Percentiles rank a stretch among this genome's conserved stretches.
phyloP scores from a whole-genome alignment of 345 rosid genomes.

The Moricandia moricandioides region DNA sequence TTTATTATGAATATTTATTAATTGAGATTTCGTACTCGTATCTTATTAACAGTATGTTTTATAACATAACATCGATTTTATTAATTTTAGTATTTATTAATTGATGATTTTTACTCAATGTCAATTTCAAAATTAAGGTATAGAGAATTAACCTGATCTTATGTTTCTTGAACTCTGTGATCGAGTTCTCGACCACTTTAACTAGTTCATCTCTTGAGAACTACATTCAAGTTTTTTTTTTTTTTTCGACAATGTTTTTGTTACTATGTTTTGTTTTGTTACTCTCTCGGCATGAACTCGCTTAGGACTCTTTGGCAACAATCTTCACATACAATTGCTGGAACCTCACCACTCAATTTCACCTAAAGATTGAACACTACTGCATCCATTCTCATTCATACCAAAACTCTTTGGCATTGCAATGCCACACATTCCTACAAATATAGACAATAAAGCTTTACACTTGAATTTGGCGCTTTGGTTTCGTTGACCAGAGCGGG shows the following conservation, averaged over 20 bases:
- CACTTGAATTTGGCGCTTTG: constrained; percentile 63
- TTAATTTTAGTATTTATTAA: no score
- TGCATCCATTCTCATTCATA: not conserved
- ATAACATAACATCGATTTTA: no score
- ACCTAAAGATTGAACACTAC: constrained; percentile 44
- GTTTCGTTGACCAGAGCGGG: constrained; percentile 66
- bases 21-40: no score
- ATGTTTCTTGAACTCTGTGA: constrained; percentile 70
- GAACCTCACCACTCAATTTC: constrained; percentile 73
- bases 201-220: constrained; percentile 75
- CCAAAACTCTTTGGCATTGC: no score
- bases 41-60: no score
- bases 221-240: constrained; percentile 56
- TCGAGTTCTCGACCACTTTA: constrained; percentile 72
- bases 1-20: no score
- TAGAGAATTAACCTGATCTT: constrained; percentile 70
- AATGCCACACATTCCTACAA: not conserved
- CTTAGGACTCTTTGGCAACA: not conserved
- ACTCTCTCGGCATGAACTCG: not conserved
- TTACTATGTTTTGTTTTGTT: not conserved
- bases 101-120: no score
- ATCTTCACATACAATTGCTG: constrained; percentile 58
- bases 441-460: constrained; percentile 13
- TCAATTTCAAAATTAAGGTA: no score
- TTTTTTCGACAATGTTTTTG: constrained; percentile 8